Base-by-base conservation (phyloP, 345 rosid genomes). In the Kernera saxatilis region DNA sequence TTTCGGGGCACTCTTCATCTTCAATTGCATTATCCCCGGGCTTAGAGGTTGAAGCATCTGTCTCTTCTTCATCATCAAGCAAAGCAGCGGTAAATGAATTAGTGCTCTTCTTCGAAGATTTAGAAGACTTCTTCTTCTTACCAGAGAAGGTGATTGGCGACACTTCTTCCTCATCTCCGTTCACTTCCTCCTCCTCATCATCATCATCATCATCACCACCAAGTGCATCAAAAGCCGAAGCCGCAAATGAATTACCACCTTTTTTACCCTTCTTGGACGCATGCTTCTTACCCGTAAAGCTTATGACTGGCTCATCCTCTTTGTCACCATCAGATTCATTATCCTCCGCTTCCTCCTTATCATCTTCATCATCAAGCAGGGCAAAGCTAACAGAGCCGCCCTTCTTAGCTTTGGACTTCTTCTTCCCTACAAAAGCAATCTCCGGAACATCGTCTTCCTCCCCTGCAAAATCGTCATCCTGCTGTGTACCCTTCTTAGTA, bases 101-200 rank as follows among this genome's bases (percentile, higher is more conserved):
- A 44, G 54, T 77, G 62, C 78, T 76, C 80, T 80, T 89, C 82
- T 86, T 88, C 5, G 83, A 75, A 21, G 91, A 77, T 58, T 86
- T 92, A 13, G 90, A 86, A 14, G 93, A 84, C 73, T 86, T 92
- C 82, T 91, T 91, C 55, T 92, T 90, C 82, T 87, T 93, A 46
- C 89, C 95, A 4, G 84, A 67, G 74, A 90, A 84, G 33, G 87
- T 67, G 35, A 88, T 68, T 0, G 70, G 43, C 5, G 77, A 73
- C 45, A 3, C 73, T 56, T 84, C 82, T 22, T 79, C 84, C 21
- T 80, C 88, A 43, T 71, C 82, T 41, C 36, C 76, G n/a, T 79
- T 33, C 18, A 25, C 55, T 19, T 71, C 61, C 26, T 71, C 68
- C 3, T 83, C 78, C 21, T 30, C 84, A 27, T 81, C 86, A 12